phyloP scores from a whole-genome alignment of 257 asterid genomes.

The Solanum habrochaites region DNA sequence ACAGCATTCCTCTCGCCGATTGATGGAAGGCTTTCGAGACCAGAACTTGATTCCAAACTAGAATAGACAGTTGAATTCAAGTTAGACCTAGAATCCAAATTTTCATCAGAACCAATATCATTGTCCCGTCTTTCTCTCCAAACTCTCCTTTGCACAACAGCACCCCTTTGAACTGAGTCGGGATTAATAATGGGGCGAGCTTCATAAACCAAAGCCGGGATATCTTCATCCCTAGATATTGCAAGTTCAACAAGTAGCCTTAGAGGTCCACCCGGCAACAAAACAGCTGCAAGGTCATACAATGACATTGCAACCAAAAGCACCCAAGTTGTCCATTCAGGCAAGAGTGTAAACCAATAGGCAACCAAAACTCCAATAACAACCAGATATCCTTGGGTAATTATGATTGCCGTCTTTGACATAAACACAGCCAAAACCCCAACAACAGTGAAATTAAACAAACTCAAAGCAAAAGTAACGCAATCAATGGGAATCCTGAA shows the following conservation, averaged over 20 bases:
- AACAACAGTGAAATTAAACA: slow-evolving; percentile 75
- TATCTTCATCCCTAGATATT: slow-evolving; percentile 82
- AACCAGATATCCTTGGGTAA: slow-evolving; percentile 72
- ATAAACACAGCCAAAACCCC: slow-evolving; percentile 75
- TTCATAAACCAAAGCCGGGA: slow-evolving; percentile 98
- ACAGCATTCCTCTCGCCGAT: slow-evolving; percentile 18
- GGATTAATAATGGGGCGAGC: slow-evolving; percentile 52
- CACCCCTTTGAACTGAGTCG: slow-evolving; percentile 14
- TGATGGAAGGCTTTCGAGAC: background rate
- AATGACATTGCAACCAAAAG: slow-evolving; percentile 89
- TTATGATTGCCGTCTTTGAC: slow-evolving; percentile 59
- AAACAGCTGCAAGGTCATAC: slow-evolving; percentile 97
- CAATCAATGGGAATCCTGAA: slow-evolving; percentile 61
- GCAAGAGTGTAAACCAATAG: slow-evolving; percentile 92
- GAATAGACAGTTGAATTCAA: slow-evolving; percentile 4
- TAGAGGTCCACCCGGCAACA: slow-evolving; percentile 90
- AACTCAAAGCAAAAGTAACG: slow-evolving; percentile 42
- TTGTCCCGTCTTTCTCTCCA: slow-evolving; percentile 54
- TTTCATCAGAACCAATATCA: slow-evolving; percentile 12
- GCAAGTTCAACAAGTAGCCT: slow-evolving; percentile 96
- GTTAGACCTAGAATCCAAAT: slow-evolving; percentile 1
- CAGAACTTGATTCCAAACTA: background rate
- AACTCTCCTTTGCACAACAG: slow-evolving; percentile 45
- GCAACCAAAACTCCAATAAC: slow-evolving; percentile 89
- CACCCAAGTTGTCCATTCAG: slow-evolving; percentile 97